phyloP scores from a whole-genome alignment of 495 filamentous ascomycete genomes.

The Podospora fimiseda region DNA sequence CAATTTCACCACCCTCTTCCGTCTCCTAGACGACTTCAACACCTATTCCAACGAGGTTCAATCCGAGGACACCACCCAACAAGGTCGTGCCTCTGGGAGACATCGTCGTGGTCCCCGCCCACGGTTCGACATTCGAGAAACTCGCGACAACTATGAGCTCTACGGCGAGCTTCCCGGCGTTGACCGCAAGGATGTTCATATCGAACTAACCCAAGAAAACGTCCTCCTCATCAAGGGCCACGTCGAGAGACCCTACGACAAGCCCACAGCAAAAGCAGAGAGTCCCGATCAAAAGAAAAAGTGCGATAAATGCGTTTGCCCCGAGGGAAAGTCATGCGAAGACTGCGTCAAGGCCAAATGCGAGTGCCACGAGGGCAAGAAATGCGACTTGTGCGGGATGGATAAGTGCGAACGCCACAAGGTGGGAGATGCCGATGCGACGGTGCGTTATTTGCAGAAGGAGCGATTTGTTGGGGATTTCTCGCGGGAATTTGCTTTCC shows the following conservation, averaged over 20 bases:
- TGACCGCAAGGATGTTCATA: constrained; percentile 61
- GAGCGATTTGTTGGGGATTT: constrained; percentile 18
- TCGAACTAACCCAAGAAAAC: constrained; percentile 69
- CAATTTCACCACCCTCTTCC: constrained; percentile 61
- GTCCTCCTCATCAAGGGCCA: constrained; percentile 63
- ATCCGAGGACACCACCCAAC: constrained; percentile 4
- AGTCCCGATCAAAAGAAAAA: constrained; percentile 1
- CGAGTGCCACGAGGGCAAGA: neutral
- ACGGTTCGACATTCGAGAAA: constrained; percentile 68
- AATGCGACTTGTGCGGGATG: neutral
- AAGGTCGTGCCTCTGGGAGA: constrained; percentile 1
- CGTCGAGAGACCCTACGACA: constrained; percentile 43
- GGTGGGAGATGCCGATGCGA: neutral
- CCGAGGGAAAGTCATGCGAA: neutral
- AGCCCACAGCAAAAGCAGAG: neutral
- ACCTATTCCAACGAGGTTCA: constrained; percentile 33
- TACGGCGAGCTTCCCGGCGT: constrained; percentile 77
- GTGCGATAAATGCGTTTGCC: neutral
- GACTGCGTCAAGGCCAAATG: constrained; percentile 3
- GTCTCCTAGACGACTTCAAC: constrained; percentile 64
- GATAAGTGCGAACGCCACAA: neutral
- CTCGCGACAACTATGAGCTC: constrained; percentile 57
- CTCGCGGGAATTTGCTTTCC: constrained; percentile 22
- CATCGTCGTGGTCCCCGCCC: constrained; percentile 22
- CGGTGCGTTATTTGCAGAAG: constrained; percentile 11